phyloP scores from a whole-genome alignment of 2,329 filamentous ascomycete genomes.

The Dryadomyces sulphureus region DNA sequence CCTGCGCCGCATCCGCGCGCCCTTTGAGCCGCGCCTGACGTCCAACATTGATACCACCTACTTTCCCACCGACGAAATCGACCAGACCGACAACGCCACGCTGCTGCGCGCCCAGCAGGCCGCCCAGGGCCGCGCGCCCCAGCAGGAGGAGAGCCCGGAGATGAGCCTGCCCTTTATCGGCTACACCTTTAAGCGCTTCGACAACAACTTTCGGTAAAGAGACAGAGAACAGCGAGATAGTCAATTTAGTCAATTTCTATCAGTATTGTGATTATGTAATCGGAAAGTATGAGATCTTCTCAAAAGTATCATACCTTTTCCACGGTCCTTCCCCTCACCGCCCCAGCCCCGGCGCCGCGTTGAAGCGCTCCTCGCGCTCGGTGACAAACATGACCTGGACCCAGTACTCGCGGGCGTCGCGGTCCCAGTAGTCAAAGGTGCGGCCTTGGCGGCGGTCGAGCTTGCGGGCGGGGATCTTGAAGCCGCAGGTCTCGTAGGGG shows the following conservation, averaged over 20 bases:
- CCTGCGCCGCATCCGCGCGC: constrained; percentile 80
- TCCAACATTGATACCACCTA: constrained; percentile 95
- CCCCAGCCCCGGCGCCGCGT: constrained; percentile 45
- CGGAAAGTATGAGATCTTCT: too few relatives aligned
- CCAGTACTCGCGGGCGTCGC: constrained; percentile 94
- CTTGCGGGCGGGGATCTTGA: constrained; percentile 89
- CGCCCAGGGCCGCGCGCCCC: constrained; percentile 40
- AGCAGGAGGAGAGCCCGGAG: constrained; percentile 68
- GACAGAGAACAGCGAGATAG: too few relatives aligned
- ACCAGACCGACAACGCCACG: constrained; percentile 87
- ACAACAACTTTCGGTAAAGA: constrained; percentile 54
- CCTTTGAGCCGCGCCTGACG: constrained; percentile 85
- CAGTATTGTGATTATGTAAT: too few relatives aligned
- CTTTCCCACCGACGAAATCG: constrained; percentile 97
- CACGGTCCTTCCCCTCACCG: too few relatives aligned
- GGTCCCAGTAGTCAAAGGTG: constrained; percentile 92
- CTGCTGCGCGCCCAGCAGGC: constrained; percentile 68
- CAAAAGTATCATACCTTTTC: too few relatives aligned
- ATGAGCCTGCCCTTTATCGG: constrained; percentile 94
- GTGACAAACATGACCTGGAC: constrained; percentile 97
- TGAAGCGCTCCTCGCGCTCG: constrained; percentile 83
- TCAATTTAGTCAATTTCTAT: too few relatives aligned
- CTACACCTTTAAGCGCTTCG: constrained; percentile 96
- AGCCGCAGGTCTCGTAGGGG: constrained; percentile 93
- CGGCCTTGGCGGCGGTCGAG: constrained; percentile 77